These are phyloP conservation scores for Gossypium arboreum DNA, from an alignment of 345 rosid genomes.

Conservation along the genomic window DNA sequence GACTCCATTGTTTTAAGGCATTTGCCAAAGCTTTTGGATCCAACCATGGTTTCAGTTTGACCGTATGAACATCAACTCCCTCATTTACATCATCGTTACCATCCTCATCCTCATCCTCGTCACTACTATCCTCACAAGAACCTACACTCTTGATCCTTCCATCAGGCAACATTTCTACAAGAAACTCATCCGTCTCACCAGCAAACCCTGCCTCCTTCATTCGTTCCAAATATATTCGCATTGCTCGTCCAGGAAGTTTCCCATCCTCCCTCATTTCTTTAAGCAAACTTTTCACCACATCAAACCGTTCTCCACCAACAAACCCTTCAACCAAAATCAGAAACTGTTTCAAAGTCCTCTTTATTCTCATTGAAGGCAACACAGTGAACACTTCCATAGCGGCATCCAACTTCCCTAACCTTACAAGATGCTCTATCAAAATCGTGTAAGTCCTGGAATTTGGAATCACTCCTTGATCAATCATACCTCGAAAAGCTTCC, in stretches of 20 bases:
- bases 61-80: constrained; percentile 21
- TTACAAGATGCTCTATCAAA: constrained; percentile 70
- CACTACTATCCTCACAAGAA: constrained; percentile 31
- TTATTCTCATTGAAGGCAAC: constrained; percentile 77
- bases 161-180: constrained; percentile 62
- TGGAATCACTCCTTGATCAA: constrained; percentile 66
- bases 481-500: constrained; percentile 43
- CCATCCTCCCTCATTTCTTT: constrained; percentile 68
- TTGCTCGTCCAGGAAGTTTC: constrained; percentile 52
- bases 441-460: constrained; percentile 81
- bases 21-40: constrained; percentile 84
- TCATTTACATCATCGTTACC: constrained; percentile 23
- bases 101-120: constrained; percentile 33
- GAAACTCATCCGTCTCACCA: constrained; percentile 47
- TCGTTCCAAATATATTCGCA: constrained; percentile 46
- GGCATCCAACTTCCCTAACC: constrained; percentile 49
- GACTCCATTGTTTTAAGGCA: constrained; percentile 61
- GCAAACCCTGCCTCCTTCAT: constrained; percentile 63
- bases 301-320: constrained; percentile 42
- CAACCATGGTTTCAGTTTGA: constrained; percentile 75
- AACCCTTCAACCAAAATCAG: constrained; percentile 51
- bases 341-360: constrained; percentile 66
- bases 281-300: constrained; percentile 50
- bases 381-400: constrained; percentile 54
- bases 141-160: constrained; percentile 51